Evolutionary conservation across 331 rosid genomes (phyloP), one percentile per base, ranked within the genome.

Genomic region (Arachis monticola): DNA sequence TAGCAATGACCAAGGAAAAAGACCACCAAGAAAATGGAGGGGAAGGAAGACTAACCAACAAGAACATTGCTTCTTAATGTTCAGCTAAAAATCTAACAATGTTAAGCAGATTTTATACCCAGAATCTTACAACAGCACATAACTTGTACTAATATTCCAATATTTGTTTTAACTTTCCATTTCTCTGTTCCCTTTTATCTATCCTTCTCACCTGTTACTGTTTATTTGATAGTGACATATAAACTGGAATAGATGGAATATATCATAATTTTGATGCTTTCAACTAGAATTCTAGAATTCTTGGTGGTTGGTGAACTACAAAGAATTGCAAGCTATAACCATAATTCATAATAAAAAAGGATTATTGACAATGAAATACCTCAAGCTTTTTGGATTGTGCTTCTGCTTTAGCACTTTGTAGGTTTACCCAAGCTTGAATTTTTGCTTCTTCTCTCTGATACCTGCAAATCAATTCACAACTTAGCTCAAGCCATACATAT

Each of bases 381-480:
- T 94, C 99, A 53, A 94, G 99, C 81, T 94, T 92, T 80, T 84
- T 94, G 71, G 93, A 92, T 73, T 82, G 89, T 55, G 99, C 97
- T 84, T 92, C 97, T 86, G 97, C 97, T 87, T 92, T 92, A 66
- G 99, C 99, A 86, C 70, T 94, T 82, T 94, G 93, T 30, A 94
- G 96, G 76, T 88, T 92, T 60, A 92, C 88, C 97, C 97, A 94
- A 42, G 97, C 99, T 87, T 83, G 97, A 14, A 94, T 85, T 77
- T 85, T 92, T 27, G 97, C 93, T 80, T 94, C 99, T 86, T 94
- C 99, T 60, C 97, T 92, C 58, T 92, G 96, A 75, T 94, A 94
- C 79, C 99, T 94, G 80, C 35, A 82, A 27, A 44, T 35, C 77
- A 73, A 40, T 51, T 64, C 72, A 73, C 42, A 79, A 30, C 60